A percentile compares a stretch with the other conserved stretches of the same genome.
Evolutionary conservation across 2,329 filamentous ascomycete species (phyloP).

Genomic region (Clathrospora elynae): DNA sequence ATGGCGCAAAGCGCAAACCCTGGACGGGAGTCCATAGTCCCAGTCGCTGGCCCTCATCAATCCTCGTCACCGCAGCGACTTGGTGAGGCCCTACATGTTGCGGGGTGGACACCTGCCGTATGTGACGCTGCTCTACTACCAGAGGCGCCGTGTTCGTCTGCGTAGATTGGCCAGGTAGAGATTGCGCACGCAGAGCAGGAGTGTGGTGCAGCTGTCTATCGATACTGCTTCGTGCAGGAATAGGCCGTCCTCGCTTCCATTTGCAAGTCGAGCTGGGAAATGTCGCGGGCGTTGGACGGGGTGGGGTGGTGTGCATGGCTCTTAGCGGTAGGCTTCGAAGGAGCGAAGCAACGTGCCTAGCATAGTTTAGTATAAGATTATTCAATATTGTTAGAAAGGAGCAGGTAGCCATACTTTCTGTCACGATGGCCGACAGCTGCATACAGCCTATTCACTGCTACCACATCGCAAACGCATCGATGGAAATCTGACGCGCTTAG

Average conservation of each 20-base stretch:
- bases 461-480: constrained; percentile 24
- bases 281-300: constrained; percentile 5
- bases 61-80: background rate
- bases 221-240: constrained; percentile 14
- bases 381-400: no score
- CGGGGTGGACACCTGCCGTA: constrained; percentile 2
- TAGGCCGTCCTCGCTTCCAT: constrained; percentile 30
- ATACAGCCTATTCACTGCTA: constrained; percentile 11
- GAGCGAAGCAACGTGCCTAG: constrained; percentile 1
- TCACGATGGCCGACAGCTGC: background rate
- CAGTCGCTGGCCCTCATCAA: constrained; percentile 5
- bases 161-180: background rate
- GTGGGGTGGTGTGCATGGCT: constrained; percentile 14
- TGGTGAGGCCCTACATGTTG: constrained; percentile 3
- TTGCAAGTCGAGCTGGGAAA: constrained; percentile 13
- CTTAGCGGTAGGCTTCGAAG: background rate
- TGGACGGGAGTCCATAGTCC: constrained; percentile 11
- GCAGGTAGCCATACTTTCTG: no score
- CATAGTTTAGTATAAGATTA: constrained; percentile 2
- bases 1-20: constrained; percentile 17
- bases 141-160: background rate
- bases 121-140: background rate
- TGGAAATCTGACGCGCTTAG: constrained; percentile 28
- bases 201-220: constrained; percentile 1
- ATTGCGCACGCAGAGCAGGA: background rate